Percentiles rank a stretch among this genome's conserved stretches.
Conservation (phyloP, 1,139 yeast genomes). For the Candida sojae region DNA sequence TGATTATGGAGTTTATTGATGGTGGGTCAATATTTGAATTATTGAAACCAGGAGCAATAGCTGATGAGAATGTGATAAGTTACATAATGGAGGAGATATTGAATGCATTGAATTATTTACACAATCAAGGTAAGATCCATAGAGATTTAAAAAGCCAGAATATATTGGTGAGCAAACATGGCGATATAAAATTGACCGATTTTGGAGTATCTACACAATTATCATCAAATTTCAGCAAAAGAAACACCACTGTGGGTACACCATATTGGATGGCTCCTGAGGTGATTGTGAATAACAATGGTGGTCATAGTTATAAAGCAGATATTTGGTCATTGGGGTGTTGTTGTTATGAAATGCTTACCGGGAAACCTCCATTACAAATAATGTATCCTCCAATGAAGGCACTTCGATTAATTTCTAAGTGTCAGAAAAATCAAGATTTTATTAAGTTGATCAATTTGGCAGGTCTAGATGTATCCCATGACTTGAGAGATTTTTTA, state of each 20-base stretch:
- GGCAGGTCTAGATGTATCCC: constrained; percentile 24
- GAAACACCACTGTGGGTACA: constrained; percentile 95
- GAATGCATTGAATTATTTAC: constrained; percentile 71
- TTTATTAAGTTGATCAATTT: constrained; percentile 35
- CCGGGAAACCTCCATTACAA: constrained; percentile 81
- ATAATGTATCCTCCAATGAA: constrained; percentile 74
- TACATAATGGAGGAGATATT: constrained; percentile 59
- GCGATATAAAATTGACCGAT: constrained; percentile 91
- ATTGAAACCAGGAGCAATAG: constrained; percentile 59
- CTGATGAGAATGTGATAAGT: constrained; percentile 50
- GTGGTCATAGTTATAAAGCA: constrained; percentile 83
- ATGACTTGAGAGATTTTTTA: constrained; percentile 56
- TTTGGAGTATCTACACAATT: constrained; percentile 94
- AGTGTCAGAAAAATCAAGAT: constrained; percentile 33
- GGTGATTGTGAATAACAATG: constrained; percentile 73
- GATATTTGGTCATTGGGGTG: constrained; percentile 97
- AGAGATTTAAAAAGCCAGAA: constrained; percentile 88
- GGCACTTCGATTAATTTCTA: constrained; percentile 57
- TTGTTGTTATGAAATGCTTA: constrained; percentile 80
- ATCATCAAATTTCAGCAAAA: constrained; percentile 70
- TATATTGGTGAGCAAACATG: constrained; percentile 62
- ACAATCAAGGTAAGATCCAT: constrained; percentile 78
- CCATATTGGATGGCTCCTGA: constrained; percentile 99
- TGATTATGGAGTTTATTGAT: constrained; percentile 79
- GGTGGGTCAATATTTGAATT: constrained; percentile 83